phyloP scores from a whole-genome alignment of 2,329 filamentous ascomycete genomes.

The Aspergillus alliaceus region DNA sequence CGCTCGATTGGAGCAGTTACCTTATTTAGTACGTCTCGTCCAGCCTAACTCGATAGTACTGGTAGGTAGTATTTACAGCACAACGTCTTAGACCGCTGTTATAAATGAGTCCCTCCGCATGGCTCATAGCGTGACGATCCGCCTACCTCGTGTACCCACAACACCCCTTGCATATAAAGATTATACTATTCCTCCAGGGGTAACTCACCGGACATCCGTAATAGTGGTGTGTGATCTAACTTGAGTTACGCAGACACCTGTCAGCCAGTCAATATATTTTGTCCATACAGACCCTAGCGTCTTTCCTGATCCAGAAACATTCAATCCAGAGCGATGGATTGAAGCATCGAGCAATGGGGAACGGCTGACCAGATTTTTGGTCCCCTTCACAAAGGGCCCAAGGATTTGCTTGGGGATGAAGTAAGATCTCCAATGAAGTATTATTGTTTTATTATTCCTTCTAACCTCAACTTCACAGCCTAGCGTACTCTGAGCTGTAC shows the following conservation, averaged over 20 bases:
- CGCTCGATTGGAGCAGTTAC: slow-evolving; percentile 21
- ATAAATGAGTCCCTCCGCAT: slow-evolving; percentile 18
- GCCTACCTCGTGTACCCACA: not conserved
- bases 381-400: slow-evolving; percentile 38
- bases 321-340: slow-evolving; percentile 35
- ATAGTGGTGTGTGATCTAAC: not conserved
- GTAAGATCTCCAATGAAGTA: not conserved
- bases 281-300: slow-evolving; percentile 29
- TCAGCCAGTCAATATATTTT: slow-evolving; percentile 35
- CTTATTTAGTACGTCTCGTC: slow-evolving; percentile 9
- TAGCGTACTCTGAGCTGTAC: slow-evolving; percentile 33
- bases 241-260: slow-evolving; percentile 20
- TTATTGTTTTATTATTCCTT: not conserved
- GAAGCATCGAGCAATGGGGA: slow-evolving; percentile 26
- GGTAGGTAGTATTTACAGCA: not conserved
- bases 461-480: slow-evolving; percentile 11
- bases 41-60: not conserved
- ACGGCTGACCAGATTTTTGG: slow-evolving; percentile 31
- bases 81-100: slow-evolving; percentile 6
- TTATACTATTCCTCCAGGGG: slow-evolving; percentile 27
- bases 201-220: slow-evolving; percentile 4
- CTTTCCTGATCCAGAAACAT: slow-evolving; percentile 29
- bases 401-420: slow-evolving; percentile 48
- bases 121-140: not conserved
- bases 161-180: not conserved